Evolutionary conservation across 1,139 yeast genomes (phyloP).

Genomic region (Blastobotrys ciferrii): DNA sequence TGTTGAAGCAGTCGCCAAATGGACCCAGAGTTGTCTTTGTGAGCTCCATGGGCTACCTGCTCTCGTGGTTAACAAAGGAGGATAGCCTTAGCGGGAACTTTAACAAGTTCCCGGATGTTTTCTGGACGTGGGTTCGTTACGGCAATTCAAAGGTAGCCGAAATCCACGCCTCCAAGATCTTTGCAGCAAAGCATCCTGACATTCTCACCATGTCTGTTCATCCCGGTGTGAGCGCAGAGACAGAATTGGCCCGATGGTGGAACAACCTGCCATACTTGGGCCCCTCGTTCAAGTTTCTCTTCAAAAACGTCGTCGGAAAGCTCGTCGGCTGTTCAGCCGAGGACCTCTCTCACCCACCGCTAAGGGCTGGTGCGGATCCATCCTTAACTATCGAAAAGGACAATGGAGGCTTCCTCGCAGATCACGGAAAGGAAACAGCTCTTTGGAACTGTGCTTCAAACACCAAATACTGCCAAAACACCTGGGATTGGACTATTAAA

Average conservation of each 20-base stretch:
- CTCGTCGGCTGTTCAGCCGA: constrained; percentile 70
- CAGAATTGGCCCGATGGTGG: constrained; percentile 72
- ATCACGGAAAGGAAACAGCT: constrained; percentile 54
- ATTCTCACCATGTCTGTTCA: constrained; percentile 68
- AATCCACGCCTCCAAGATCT: constrained; percentile 66
- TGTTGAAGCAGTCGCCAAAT: constrained; percentile 45
- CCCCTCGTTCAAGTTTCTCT: constrained; percentile 55
- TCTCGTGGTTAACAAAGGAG: constrained; percentile 52
- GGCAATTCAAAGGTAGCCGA: constrained; percentile 79
- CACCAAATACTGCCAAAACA: constrained; percentile 60
- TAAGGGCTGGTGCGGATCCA: constrained; percentile 62
- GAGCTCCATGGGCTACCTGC: constrained; percentile 67
- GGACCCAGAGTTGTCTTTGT: constrained; percentile 63
- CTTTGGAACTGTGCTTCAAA: constrained; percentile 62
- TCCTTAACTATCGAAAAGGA: constrained; percentile 48
- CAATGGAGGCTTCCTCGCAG: constrained; percentile 67
- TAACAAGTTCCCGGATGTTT: constrained; percentile 58
- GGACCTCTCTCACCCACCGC: constrained; percentile 66
- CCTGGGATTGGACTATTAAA: constrained; percentile 83
- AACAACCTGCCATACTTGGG: constrained; percentile 77
- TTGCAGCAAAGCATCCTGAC: constrained; percentile 66
- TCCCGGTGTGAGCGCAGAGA: constrained; percentile 83
- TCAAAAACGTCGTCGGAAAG: constrained; percentile 55
- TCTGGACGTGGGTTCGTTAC: constrained; percentile 78
- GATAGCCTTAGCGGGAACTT: constrained; percentile 46